Conservation (phyloP, 768 basidiomycete genomes). For the Pulveroboletus sp. region DNA sequence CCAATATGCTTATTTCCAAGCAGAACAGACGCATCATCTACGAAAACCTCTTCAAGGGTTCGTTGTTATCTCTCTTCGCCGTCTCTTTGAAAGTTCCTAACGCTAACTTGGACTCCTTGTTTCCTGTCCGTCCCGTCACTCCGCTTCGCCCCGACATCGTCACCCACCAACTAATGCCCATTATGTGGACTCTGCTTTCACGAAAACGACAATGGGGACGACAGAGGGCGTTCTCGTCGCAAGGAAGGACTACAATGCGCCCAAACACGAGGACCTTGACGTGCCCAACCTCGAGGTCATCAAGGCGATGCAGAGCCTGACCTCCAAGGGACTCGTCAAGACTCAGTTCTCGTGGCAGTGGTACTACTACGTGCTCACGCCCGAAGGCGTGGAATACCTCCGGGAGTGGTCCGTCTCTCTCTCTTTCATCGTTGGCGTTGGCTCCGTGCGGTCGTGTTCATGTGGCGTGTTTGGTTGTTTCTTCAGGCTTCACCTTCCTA, state of each 20-base stretch:
- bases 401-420: conserved; percentile 61
- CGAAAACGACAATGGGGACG: background rate
- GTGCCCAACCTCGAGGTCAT: conserved; percentile 68
- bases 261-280: conserved; percentile 89
- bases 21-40: conserved; percentile 93
- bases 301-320: conserved; percentile 67
- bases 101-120: background rate
- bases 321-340: conserved; percentile 82
- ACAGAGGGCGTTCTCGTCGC: conserved; percentile 98
- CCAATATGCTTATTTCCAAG: conserved; percentile 90
- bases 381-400: conserved; percentile 96
- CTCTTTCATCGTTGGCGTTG: too few relatives aligned
- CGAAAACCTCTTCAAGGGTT: conserved; percentile 99
- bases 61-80: conserved; percentile 17
- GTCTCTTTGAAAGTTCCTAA: background rate
- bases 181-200: too few relatives aligned
- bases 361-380: conserved; percentile 97
- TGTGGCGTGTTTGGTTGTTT: too few relatives aligned
- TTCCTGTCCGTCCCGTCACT: too few relatives aligned
- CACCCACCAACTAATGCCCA: too few relatives aligned
- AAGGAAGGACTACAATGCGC: conserved; percentile 98
- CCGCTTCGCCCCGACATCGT: too few relatives aligned
- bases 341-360: conserved; percentile 89
- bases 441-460: background rate
- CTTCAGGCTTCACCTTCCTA: conserved; percentile 83